Evolutionary conservation across 2,329 filamentous ascomycete genomes (phyloP), one percentile per base, ranked within the genome.

Genomic region (Rosellinia necatrix): DNA sequence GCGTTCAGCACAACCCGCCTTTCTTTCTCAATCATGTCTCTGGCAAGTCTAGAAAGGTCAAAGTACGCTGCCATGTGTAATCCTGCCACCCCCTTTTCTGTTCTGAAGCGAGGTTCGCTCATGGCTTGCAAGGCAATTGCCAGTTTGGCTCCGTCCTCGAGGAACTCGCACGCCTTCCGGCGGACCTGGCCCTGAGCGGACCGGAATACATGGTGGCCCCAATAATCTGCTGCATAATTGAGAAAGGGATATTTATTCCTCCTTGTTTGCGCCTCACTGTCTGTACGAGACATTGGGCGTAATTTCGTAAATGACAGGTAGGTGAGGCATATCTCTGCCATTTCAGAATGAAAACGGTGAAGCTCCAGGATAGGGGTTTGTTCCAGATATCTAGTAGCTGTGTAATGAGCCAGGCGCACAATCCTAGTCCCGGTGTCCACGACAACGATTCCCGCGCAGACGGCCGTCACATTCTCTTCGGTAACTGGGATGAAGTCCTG

Each of bases 321-420:
- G 2, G 52, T 54, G 6, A 54, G 22, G 19, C 43, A 54, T 4
- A 40, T 29, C 35, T 35, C 13, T 1, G 52, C 52, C 21, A 54
- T 49, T 19, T 34, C 25, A 2, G 43, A 48, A 19, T 54, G 52
- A 32, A 54, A 54, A 10, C 24, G 12, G 13, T 15, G 25, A 38
- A 27, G 29, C 22, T 37, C 17, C 12, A 25, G 25, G 10, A 27
- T 32, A 17, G 12, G 17, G 40, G 3, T 44, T 35, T 47, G 4
- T 40, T 49, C 37, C n/a, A 54, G 52, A 44, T 54, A 54, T 24
- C 9, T 30, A 6, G 25, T 24, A 25, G 52, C 52, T 12, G 52
- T 54, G 19, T 54, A 54, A 49, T 54, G 52, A 32, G 52, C 52
- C 10, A 54, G 43, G 12, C 52, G 43, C 19, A 49, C 44, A 35